phyloP scores from a whole-genome alignment of 2,329 filamentous ascomycete genomes.

The Diaporthe helianthi region DNA sequence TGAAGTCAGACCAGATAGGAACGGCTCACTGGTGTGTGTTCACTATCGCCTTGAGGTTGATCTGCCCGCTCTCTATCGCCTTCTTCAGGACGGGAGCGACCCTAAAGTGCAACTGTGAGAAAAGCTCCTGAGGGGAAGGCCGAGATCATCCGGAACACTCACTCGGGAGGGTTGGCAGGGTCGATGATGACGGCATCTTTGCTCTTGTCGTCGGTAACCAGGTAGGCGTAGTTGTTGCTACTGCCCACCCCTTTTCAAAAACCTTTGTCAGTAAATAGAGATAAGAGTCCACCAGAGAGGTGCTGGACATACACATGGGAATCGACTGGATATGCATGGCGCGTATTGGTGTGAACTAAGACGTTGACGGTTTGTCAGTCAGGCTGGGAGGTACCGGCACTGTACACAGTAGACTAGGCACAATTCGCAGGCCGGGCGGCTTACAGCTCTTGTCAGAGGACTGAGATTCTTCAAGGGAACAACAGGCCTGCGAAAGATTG shows the following conservation, averaged over 20 bases:
- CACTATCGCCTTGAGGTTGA: constrained; percentile 87
- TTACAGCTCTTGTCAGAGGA: constrained; percentile 42
- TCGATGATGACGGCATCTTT: constrained; percentile 82
- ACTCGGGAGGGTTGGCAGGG: constrained; percentile 81
- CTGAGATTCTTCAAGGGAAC: constrained; percentile 44
- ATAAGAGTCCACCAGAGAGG: neutral
- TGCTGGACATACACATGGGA: constrained; percentile 77
- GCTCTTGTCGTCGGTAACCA: constrained; percentile 79
- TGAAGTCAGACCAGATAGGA: neutral
- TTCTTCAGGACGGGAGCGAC: constrained; percentile 73
- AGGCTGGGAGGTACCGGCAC: too few species aligned
- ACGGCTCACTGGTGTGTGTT: constrained; percentile 95
- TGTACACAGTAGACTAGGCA: neutral
- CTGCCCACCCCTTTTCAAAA: constrained; percentile 70
- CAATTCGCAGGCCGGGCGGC: constrained; percentile 29
- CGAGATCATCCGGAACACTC: constrained; percentile 41
- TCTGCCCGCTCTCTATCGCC: constrained; percentile 71
- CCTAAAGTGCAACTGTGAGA: constrained; percentile 46
- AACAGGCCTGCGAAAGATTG: constrained; percentile 47
- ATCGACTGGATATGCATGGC: constrained; percentile 88
- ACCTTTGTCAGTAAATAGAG: neutral
- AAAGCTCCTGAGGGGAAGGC: too few species aligned
- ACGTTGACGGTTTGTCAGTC: neutral
- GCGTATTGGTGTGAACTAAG: constrained; percentile 48
- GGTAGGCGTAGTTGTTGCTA: constrained; percentile 85